Evolutionary conservation across 2,329 filamentous ascomycete species (phyloP).

Genomic region (Dothideomycetes sp.): DNA sequence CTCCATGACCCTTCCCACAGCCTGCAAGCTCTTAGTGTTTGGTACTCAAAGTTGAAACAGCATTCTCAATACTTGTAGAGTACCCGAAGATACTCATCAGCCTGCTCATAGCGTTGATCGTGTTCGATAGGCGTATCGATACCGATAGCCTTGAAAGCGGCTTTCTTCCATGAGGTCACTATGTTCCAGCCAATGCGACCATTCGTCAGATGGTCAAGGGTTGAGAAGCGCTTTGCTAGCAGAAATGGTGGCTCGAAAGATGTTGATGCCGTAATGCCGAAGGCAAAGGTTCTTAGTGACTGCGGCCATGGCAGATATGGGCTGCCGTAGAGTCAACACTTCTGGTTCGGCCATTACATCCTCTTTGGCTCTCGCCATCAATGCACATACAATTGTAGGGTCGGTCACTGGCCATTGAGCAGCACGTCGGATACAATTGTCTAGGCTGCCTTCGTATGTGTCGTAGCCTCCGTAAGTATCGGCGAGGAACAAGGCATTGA

Average conservation of each 20-base stretch:
- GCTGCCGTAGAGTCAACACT: conserved; percentile 23
- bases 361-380: conserved; percentile 15
- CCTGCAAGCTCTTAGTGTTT: background rate
- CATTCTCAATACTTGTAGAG: conserved; percentile 43
- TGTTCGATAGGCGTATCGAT: conserved; percentile 47
- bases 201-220: conserved; percentile 50
- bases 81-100: conserved; percentile 51
- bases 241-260: conserved; percentile 53
- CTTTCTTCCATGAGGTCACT: conserved; percentile 53
- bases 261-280: conserved; percentile 53
- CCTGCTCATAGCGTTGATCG: conserved; percentile 49
- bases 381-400: conserved; percentile 44
- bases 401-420: conserved; percentile 57
- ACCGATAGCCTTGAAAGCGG: conserved; percentile 52
- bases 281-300: conserved; percentile 53
- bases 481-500: conserved; percentile 55
- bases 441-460: conserved; percentile 48
- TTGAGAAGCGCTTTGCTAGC: conserved; percentile 51
- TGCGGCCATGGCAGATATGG: conserved; percentile 55
- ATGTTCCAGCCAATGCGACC: conserved; percentile 58
- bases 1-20: conserved; percentile 45
- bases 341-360: background rate
- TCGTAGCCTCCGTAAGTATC: conserved; percentile 56
- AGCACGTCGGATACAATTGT: conserved; percentile 50
- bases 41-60: conserved; percentile 16